Conservation (phyloP, 169 alveolate genomes). For the Cryptosporidium tyzzeri region DNA sequence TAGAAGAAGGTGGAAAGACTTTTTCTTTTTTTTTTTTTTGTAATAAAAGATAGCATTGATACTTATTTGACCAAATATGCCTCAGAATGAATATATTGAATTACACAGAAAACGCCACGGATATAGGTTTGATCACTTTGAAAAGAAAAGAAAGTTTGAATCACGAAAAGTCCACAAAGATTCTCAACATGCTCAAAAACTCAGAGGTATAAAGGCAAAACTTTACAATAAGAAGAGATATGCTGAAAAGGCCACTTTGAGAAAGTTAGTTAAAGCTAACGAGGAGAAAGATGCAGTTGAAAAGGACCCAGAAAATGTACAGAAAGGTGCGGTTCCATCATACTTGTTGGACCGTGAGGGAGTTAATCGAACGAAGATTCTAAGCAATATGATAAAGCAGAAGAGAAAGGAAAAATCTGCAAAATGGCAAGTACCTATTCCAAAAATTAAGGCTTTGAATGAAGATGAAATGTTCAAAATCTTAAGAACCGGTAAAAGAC, state of each 20-base stretch:
- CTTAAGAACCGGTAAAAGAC: slow-evolving; percentile 94
- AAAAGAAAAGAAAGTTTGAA: slow-evolving; percentile 91
- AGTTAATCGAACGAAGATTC: slow-evolving; percentile 91
- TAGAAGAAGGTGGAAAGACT: neutral
- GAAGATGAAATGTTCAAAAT: slow-evolving; percentile 94
- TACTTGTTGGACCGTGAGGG: slow-evolving; percentile 98
- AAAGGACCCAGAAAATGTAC: slow-evolving; percentile 84
- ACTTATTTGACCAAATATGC: slow-evolving; percentile 83
- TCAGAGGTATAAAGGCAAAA: slow-evolving; percentile 97
- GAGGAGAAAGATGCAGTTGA: slow-evolving; percentile 94
- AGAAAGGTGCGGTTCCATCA: slow-evolving; percentile 99
- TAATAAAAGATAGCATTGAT: neutral
- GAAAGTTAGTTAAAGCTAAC: slow-evolving; percentile 91
- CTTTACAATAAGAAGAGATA: slow-evolving; percentile 95
- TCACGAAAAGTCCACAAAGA: slow-evolving; percentile 94
- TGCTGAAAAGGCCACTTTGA: slow-evolving; percentile 98
- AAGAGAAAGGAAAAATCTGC: slow-evolving; percentile 99
- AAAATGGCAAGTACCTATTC: slow-evolving; percentile 99
- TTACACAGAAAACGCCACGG: slow-evolving; percentile 96
- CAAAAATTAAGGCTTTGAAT: slow-evolving; percentile 94
- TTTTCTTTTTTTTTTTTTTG: neutral
- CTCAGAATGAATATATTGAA: slow-evolving; percentile 98
- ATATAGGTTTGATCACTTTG: slow-evolving; percentile 94
- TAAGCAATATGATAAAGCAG: slow-evolving; percentile 98
- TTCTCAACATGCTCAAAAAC: slow-evolving; percentile 93